Base-by-base conservation (phyloP, 2,329 filamentous ascomycete species). In the Cladophialophora bantiana region DNA sequence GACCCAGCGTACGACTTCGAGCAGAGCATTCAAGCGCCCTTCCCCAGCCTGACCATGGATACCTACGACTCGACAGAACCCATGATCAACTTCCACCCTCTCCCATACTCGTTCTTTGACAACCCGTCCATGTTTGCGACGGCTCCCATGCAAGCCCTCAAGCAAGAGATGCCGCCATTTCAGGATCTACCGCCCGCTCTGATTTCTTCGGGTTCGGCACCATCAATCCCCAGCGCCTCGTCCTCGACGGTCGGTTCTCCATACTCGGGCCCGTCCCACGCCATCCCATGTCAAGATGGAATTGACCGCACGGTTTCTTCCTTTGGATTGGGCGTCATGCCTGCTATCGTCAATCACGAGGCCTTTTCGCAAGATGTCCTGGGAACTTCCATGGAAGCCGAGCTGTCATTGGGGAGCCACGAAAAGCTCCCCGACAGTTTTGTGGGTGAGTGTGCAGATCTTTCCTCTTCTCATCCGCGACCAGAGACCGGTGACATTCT, bases 221-320 rank as follows among this genome's bases (percentile, higher is more conserved):
- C 81, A 60, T 91, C 89, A 59, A 76, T 81, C 68, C 78, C 77
- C 69, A 82, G 80, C 68, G 87, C 86, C 3, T 82, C 88, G 6
- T 90, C 89, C 0, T 91, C 89, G 7, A 87, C 86, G 62, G 85
- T 89, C 68, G 88, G 88, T 64, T 91, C 89, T 26, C 89, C 89
- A 32, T 86, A 88, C 73, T 89, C 88, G 1, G 84, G 85, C 69
- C 84, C 86, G 73, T 84, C 84, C 64, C 85, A 85, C 70, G 85
- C 85, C 68, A 81, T 82, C 73, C 59, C 69, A 12, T 65, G 67
- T 52, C 83, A 86, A 59, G 82, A 87, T 54, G 86, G 88, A 67
- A 91, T 88, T 86, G 77, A 83, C 70, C 78, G 80, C 53, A 77
- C 82, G 67, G 76, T 80, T 38, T 50, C 65, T 38, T 48, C 65